Evolutionary conservation across 2,329 filamentous ascomycete genomes (phyloP).

Genomic region (Elsinoe ampelina): DNA sequence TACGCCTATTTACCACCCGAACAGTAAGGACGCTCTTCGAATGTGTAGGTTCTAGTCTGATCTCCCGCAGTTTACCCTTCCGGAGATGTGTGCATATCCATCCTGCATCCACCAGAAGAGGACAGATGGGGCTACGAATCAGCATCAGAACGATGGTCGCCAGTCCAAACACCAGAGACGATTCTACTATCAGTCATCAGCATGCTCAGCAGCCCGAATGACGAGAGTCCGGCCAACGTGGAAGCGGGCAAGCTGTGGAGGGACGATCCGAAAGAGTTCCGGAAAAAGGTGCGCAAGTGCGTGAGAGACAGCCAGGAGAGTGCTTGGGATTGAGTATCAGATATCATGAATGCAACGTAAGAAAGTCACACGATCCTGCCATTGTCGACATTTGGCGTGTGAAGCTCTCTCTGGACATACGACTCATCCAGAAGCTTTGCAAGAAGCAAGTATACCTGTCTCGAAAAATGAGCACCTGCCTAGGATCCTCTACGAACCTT

Average conservation of each 20-base stretch:
- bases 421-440: background rate
- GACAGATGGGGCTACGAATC: slow-evolving; percentile 91
- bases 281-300: slow-evolving; percentile 65
- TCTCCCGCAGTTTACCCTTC: slow-evolving; percentile 58
- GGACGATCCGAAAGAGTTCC: slow-evolving; percentile 70
- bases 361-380: background rate
- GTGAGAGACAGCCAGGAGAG: slow-evolving; percentile 69
- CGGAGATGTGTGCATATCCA: slow-evolving; percentile 91
- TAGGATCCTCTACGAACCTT: no score
- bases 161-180: slow-evolving; percentile 89
- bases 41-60: background rate
- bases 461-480: no score
- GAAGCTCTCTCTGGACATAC: background rate
- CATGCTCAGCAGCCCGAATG: slow-evolving; percentile 84
- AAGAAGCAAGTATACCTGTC: no score
- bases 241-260: slow-evolving; percentile 85
- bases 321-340: slow-evolving; percentile 24
- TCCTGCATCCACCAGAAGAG: slow-evolving; percentile 89
- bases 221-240: slow-evolving; percentile 90
- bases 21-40: slow-evolving; percentile 45
- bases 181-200: slow-evolving; percentile 88
- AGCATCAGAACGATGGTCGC: slow-evolving; percentile 83
- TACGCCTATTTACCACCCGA: slow-evolving; percentile 83
- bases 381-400: no score
- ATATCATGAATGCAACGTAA: slow-evolving; percentile 6